phyloP scores from a whole-genome alignment of 768 basidiomycete genomes.

The Tulasnella sp. region DNA sequence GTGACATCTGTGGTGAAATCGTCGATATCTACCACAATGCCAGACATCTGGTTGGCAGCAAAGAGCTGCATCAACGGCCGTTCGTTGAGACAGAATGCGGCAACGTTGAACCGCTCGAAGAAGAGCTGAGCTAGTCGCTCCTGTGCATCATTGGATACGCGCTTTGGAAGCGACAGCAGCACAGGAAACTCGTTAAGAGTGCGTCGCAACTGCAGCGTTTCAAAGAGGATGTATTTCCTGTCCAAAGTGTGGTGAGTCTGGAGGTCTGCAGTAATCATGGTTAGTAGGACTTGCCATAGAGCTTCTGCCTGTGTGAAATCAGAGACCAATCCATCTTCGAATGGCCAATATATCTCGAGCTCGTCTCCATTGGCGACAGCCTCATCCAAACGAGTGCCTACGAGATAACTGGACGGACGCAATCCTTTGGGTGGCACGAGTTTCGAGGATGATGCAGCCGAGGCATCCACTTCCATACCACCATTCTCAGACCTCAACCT shows the following conservation, averaged over 20 bases:
- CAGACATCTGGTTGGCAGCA: conserved; percentile 54
- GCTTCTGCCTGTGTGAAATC: conserved; percentile 84
- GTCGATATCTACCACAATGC: conserved; percentile 73
- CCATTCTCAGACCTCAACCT: conserved; percentile 5
- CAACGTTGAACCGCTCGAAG: conserved; percentile 86
- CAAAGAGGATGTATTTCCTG: conserved; percentile 81
- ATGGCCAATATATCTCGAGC: conserved; percentile 67
- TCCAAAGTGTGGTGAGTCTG: conserved; percentile 1
- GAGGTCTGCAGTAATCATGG: too few relatives aligned
- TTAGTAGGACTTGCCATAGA: conserved; percentile 48
- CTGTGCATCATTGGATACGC: conserved; percentile 50
- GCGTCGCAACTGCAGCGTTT: conserved; percentile 57
- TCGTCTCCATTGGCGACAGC: conserved; percentile 63
- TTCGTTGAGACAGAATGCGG: conserved; percentile 67
- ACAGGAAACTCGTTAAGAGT: conserved; percentile 81
- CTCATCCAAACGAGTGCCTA: conserved; percentile 68
- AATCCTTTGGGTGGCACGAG: not conserved
- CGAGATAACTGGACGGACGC: conserved; percentile 53
- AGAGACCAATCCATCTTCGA: conserved; percentile 53
- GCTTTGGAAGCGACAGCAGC: conserved; percentile 53
- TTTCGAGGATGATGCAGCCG: not conserved
- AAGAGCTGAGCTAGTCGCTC: conserved; percentile 71
- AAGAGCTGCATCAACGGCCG: conserved; percentile 78
- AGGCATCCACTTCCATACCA: not conserved
- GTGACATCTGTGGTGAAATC: conserved; percentile 62